These are phyloP conservation scores for Globisporangium camurandrum DNA, from an alignment of 352 stramenopile species.

Conservation along the genomic window DNA sequence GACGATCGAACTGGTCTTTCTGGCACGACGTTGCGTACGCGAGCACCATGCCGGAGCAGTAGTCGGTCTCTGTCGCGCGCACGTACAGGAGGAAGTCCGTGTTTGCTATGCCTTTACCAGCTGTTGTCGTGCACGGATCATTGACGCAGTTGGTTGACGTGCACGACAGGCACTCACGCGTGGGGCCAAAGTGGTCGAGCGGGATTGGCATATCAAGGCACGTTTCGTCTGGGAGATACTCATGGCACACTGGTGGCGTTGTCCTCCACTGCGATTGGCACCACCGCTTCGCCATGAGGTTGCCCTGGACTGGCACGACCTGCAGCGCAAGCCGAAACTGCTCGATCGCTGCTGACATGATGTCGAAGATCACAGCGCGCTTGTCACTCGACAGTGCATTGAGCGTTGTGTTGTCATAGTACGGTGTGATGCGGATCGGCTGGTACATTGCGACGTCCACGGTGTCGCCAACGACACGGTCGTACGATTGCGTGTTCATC, in stretches of 20 bases:
- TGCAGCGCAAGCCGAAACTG: constrained; percentile 42
- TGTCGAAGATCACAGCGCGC: too few relatives aligned
- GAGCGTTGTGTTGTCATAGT: too few relatives aligned
- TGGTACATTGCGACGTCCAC: constrained; percentile 7
- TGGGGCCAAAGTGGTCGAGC: constrained; percentile 45
- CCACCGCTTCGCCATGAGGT: constrained; percentile 47
- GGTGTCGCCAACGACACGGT: constrained; percentile 21
- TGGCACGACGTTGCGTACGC: constrained; percentile 78
- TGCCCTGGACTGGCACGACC: constrained; percentile 59
- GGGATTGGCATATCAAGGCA: constrained; percentile 78
- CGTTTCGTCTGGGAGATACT: constrained; percentile 33
- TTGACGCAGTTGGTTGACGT: constrained; percentile 24
- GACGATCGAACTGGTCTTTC: constrained; percentile 79
- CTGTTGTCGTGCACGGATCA: constrained; percentile 27
- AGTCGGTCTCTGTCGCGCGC: constrained; percentile 33
- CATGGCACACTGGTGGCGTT: constrained; percentile 47
- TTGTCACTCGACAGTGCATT: constrained; percentile 18
- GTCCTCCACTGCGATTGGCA: constrained; percentile 54
- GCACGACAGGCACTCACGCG: constrained; percentile 35
- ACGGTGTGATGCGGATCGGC: too few relatives aligned
- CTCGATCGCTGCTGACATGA: constrained; percentile 60
- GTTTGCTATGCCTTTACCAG: constrained; percentile 26
- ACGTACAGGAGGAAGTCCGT: constrained; percentile 74
- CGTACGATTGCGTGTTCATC: constrained; percentile 28
- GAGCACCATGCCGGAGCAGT: constrained; percentile 44